Evolutionary conservation across 352 stramenopile genomes (phyloP), one percentile per base, ranked within the genome.

Genomic region (Phytopythium boreale): DNA sequence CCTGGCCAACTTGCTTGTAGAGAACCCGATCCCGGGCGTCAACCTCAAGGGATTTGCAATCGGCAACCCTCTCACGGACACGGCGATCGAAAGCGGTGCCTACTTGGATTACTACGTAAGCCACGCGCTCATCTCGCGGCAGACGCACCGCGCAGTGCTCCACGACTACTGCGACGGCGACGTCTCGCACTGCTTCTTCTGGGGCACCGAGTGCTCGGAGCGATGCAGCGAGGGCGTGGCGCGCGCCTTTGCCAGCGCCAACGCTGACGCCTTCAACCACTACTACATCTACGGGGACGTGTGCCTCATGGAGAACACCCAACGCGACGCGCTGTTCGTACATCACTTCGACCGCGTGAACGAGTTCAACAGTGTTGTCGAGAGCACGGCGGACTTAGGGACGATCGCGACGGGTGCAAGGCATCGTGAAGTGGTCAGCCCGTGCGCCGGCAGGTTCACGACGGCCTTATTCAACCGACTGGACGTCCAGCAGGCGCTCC

Each of bases 101-200:
- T 86, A 92, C 68, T 84, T 93, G 75, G 77, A 86, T 46, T 86
- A 92, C 62, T 89, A 89, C 70, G 90, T 89, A 61, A 80, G 70
- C 22, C 88, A 96, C 73, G 84, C 80, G 11, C 69, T 95, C 24
- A 84, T 95, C 29, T 89, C 80, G 37, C 76, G 64, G 17, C 69
- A 81, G 59, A 79, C 82, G 44, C 89, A 92, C 66, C 65, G 77
- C 50, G 76, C 71, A 31, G 74, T 84, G 56, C 51, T 9, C 4
- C 64, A 83, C n/a, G 70, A 82, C 22, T 69, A 72, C 29, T 91
- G 82, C 43, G 68, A 72, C 7, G 59, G 83, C n/a, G 69, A 91
- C 56, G 69, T 85, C 4, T 75, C 68, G 10, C 79, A 82, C 61
- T 91, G 82, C 56, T 82, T 89, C 67, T 89, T 85, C 62, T 80